Evolutionary conservation across 2,329 filamentous ascomycete genomes (phyloP), one percentile per base, ranked within the genome.

Genomic region (Arthrobotrys conoides): DNA sequence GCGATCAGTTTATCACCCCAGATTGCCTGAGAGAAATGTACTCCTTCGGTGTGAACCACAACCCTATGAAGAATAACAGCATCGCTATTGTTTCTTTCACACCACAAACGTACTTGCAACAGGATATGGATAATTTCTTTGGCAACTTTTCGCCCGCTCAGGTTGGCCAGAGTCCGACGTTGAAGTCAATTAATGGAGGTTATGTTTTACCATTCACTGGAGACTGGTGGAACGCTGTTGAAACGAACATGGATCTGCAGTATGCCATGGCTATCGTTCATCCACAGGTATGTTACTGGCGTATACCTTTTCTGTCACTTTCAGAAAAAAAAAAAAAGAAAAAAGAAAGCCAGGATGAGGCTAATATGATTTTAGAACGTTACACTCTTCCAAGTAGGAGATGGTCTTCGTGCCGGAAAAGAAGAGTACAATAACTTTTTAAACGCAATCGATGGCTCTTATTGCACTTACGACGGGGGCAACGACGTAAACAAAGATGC

Each of bases 401-500:
- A 85, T 61, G 84, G 87, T 77, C 83, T 85, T 9, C 81, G 86
- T 18, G 84, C 82, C 87, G 87, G 86, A 80, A 93, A 92, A 83
- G 91, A 93, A 84, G 90, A 90, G 0, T 92, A 92, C 83, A 85
- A 92, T 0, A 86, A 86, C n/a, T 92, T 89, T 85, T 85, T 92
- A 5, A 86, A 88, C 71, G 88, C 89, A 83, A 83, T 91, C 53
- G 87, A 88, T 80, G 86, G 83, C 49, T 83, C 83, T 30, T 87
- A 86, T 82, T 86, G 86, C 82, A 83, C 81, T 5, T 85, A 85
- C 77, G 81, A 84, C 41, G 84, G 85, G 38, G 84, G 86, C 64
- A 84, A 84, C 65, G 85, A 85, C 53, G 83, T 83, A 0, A 82
- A 80, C 24, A 80, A 84, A 24, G 1, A 86, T 90, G 0, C 83